A percentile compares a stretch with the other conserved stretches of the same genome.
Evolutionary conservation across 148 eudicot genomes (phyloP).

Genomic region (Dysphania ambrosioides): DNA sequence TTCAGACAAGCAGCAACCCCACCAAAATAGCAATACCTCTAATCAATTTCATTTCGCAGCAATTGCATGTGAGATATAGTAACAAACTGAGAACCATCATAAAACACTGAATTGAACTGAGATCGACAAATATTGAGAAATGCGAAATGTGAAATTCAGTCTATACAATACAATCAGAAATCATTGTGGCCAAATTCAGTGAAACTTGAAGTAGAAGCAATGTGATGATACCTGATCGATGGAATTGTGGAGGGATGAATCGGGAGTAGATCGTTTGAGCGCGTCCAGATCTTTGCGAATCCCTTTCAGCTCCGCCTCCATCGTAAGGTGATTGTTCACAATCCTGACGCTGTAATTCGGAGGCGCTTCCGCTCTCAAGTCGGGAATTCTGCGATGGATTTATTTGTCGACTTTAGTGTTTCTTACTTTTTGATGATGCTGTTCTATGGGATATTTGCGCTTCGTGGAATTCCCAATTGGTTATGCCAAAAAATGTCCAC

Average conservation of each 20-base stretch:
- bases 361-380: too few relatives aligned
- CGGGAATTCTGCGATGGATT: background rate
- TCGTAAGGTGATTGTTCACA: constrained; percentile 10
- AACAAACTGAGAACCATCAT: background rate
- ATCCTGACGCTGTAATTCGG: background rate
- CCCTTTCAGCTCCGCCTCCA: constrained; percentile 63
- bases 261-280: constrained; percentile 47
- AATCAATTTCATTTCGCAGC: background rate
- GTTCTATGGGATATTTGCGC: too few relatives aligned
- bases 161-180: background rate
- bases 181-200: background rate
- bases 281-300: constrained; percentile 46
- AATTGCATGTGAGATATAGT: background rate
- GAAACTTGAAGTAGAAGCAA: background rate
- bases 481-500: too few relatives aligned
- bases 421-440: too few relatives aligned
- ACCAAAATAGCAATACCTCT: background rate
- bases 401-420: background rate
- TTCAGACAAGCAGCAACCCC: background rate
- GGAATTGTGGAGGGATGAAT: constrained; percentile 48
- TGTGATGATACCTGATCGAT: constrained; percentile 52
- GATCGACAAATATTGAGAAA: background rate
- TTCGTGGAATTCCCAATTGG: too few relatives aligned
- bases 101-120: background rate
- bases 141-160: background rate